Evolutionary conservation across 306 rosid genomes (phyloP).

Genomic region (Rubus idaeus): DNA sequence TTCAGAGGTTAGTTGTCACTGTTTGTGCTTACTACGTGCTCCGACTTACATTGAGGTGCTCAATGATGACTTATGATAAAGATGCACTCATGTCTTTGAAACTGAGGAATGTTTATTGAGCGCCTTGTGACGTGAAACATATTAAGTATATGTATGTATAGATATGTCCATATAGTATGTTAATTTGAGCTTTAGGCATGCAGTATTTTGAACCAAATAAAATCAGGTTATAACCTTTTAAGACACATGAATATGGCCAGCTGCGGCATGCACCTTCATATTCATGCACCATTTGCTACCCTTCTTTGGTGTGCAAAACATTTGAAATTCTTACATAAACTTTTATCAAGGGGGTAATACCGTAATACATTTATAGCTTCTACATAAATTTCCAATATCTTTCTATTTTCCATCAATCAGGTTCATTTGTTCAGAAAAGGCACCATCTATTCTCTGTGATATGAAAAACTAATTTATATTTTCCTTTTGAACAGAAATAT

Average conservation of each 20-base stretch:
- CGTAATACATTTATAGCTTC: neutral
- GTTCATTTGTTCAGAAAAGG: neutral
- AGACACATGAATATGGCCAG: neutral
- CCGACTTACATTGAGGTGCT: neutral
- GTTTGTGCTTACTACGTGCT: conserved; percentile 14
- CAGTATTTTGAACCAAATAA: neutral
- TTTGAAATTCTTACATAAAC: neutral
- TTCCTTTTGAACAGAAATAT: conserved; percentile 59
- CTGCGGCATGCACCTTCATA: neutral
- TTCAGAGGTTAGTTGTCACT: conserved; percentile 69
- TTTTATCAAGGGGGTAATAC: neutral
- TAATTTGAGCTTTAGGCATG: neutral
- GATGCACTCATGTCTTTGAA: neutral
- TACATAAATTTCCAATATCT: neutral
- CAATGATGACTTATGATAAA: neutral
- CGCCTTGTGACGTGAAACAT: neutral
- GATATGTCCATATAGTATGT: neutral
- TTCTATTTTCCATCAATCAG: neutral
- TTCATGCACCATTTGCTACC: neutral
- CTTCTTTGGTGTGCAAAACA: neutral
- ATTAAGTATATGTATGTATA: neutral
- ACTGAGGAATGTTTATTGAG: neutral
- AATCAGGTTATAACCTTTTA: neutral
- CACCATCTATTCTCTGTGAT: neutral
- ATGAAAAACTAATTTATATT: conserved; percentile 19